Conservation (phyloP, 75 land plant genomes). For the Cunninghamia lanceolata region DNA sequence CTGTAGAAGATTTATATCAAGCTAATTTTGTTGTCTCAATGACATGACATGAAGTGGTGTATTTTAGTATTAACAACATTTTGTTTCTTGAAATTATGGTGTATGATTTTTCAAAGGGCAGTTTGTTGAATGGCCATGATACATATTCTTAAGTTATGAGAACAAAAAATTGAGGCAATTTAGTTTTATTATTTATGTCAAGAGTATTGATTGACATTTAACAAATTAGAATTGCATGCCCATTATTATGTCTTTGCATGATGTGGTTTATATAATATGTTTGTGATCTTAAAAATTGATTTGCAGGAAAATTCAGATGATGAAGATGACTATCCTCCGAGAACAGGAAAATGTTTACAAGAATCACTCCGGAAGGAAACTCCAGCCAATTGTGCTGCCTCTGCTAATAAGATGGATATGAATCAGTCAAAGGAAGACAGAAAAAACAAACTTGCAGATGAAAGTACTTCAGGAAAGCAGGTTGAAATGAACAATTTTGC, state of each 20-base stretch:
- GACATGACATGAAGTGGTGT: neutral
- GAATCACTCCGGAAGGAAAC: slow-evolving; percentile 35
- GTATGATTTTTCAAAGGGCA: neutral
- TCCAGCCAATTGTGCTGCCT: neutral
- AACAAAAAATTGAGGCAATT: neutral
- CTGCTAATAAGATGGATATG: neutral
- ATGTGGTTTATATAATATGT: neutral
- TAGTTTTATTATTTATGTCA: neutral
- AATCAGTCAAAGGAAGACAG: slow-evolving; percentile 1
- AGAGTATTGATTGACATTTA: neutral
- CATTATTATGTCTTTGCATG: neutral
- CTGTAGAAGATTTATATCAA: neutral
- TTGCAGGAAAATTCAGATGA: slow-evolving; percentile 50
- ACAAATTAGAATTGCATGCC: neutral
- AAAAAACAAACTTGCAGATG: neutral
- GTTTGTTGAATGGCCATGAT: neutral
- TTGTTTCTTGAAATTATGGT: neutral
- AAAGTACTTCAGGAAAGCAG: slow-evolving; percentile 5
- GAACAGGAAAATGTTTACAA: slow-evolving; percentile 14
- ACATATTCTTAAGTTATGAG: neutral
- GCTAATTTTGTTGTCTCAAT: neutral
- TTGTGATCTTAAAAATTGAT: neutral
- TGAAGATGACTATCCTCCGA: slow-evolving; percentile 28
- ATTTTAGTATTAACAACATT: neutral
- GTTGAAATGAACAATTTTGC: slow-evolving; percentile 11